Conservation (phyloP, 768 basidiomycete species). For the Pluteus cervinus region DNA sequence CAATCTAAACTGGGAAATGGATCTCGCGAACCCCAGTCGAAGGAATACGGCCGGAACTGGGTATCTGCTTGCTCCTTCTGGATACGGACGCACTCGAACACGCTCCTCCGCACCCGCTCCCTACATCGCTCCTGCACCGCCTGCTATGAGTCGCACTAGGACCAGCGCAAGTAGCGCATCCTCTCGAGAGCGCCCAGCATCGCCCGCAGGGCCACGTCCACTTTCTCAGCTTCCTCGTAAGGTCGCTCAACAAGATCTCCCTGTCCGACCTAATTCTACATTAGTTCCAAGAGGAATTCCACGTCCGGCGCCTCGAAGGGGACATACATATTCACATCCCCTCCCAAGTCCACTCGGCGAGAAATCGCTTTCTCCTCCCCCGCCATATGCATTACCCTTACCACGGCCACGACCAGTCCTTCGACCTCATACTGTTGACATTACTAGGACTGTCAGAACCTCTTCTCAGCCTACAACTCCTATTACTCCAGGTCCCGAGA, state of each 20-base stretch:
- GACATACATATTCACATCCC: slow-evolving; percentile 26
- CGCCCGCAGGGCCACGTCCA: slow-evolving; percentile 47
- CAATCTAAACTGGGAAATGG: slow-evolving; percentile 34
- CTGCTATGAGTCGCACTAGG: slow-evolving; percentile 14
- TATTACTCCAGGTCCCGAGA: too few relatives aligned
- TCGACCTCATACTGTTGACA: too few relatives aligned
- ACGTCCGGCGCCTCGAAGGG: slow-evolving; percentile 28
- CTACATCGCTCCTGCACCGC: slow-evolving; percentile 7
- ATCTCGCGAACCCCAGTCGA: slow-evolving; percentile 23
- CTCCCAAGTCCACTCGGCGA: too few relatives aligned
- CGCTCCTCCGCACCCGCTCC: background rate
- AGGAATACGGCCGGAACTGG: slow-evolving; percentile 18
- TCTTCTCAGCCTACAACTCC: too few relatives aligned
- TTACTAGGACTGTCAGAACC: too few relatives aligned
- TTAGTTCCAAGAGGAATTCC: slow-evolving; percentile 19
- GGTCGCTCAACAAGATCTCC: slow-evolving; percentile 6
- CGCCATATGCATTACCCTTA: too few relatives aligned
- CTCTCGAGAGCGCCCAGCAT: slow-evolving; percentile 37
- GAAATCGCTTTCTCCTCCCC: too few relatives aligned
- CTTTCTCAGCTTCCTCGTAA: slow-evolving; percentile 16
- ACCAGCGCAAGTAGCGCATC: slow-evolving; percentile 7
- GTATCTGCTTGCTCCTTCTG: slow-evolving; percentile 12
- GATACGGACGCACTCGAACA: background rate
- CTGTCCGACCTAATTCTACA: slow-evolving; percentile 16
- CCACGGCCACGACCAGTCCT: too few relatives aligned